These are phyloP conservation scores for Acanthamoeba culbertsoni DNA, from an alignment of 208 protist genomes.

Conservation along the genomic window DNA sequence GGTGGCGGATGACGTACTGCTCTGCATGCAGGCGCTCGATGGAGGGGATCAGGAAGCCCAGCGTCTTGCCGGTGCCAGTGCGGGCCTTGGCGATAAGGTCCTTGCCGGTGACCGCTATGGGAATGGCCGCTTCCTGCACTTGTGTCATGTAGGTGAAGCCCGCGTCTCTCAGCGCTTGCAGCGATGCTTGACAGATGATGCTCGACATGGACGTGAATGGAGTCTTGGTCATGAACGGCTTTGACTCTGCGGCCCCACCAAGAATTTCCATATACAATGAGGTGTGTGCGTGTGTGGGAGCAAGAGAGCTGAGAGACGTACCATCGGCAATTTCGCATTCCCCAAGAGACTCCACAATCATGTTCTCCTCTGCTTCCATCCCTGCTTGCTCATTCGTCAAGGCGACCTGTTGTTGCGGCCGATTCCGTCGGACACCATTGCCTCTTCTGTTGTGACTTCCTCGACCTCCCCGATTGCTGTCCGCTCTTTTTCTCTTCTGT, in stretches of 20 bases:
- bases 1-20: slow-evolving; percentile 58
- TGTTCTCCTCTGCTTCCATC: not conserved
- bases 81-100: slow-evolving; percentile 78
- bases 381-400: no score
- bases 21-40: slow-evolving; percentile 95
- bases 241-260: not conserved
- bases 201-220: not conserved
- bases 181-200: slow-evolving; percentile 65
- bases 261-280: not conserved
- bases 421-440: no score
- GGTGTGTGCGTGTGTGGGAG: not conserved
- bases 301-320: not conserved
- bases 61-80: slow-evolving; percentile 95
- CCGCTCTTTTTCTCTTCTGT: not conserved
- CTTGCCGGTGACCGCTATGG: slow-evolving; percentile 62
- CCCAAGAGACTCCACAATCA: slow-evolving; percentile 19
- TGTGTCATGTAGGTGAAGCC: slow-evolving; percentile 93
- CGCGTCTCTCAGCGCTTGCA: slow-evolving; percentile 78
- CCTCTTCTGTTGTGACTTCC: no score
- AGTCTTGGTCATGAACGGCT: slow-evolving; percentile 40
- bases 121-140: slow-evolving; percentile 89
- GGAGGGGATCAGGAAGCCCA: slow-evolving; percentile 98
- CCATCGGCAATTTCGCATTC: not conserved
- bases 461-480: not conserved
- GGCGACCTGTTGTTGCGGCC: no score